Base-by-base conservation (phyloP, 306 rosid species). In the Vigna hirtella region DNA sequence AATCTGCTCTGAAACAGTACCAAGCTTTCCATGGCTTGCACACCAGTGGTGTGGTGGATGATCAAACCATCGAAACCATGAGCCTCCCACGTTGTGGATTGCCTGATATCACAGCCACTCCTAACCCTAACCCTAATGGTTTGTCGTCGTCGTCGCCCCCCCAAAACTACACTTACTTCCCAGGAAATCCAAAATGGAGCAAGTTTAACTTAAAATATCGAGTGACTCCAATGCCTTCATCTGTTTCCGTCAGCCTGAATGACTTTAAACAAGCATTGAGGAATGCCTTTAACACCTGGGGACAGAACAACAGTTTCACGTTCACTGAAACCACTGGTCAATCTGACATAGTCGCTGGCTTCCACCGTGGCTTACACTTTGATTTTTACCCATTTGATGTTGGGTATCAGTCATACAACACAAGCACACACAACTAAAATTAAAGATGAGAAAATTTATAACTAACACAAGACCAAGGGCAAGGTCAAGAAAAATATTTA, bases 181-280 rank as follows among this genome's bases (percentile, higher is more conserved):
- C 58, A 1, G 58, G 58, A 4, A 0, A 0, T 0, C 58, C 58
- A 17, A 52, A 17, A 17, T 52, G 58, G 58, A 17, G 11, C 24
- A n/a, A 0, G 17, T 52, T 50, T 14, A 1, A 0, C 0, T 2
- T 50, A 50, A 16, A 22, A 4, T 50, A 50, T 16, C 22, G 22
- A 30, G 4, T 3, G 34, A 30, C 34, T 30, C 5, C 0, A 30
- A 30, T 0, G 0, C 34, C 34, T 30, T 4, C 0, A 30, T 0
- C 0, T 3, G 34, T 30, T 36, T 6, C 18, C 58, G 3, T 42
- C 16, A 17, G 3, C 12, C 0, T 0, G 9, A 52, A 2, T 4
- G 2, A 1, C 17, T 24, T 50, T 12, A 52, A 5, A 1, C 26
- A 2, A 17, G 24, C 26, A 17, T 2, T 17, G 12, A 1, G 12